Base-by-base conservation (phyloP, 192 early-diverging fungal genomes). In the Backusella sp. region DNA sequence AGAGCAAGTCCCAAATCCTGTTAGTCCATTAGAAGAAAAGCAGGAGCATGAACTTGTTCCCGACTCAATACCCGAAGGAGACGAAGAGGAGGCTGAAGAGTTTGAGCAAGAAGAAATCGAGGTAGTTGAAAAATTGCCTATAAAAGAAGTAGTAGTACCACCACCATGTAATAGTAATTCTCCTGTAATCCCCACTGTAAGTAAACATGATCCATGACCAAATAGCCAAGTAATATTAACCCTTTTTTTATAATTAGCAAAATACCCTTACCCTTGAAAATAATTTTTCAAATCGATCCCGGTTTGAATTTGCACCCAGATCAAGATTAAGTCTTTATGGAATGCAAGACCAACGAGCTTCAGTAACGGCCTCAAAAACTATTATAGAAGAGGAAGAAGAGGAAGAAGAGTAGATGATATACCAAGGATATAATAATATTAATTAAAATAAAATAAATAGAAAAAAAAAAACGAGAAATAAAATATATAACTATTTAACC, bases 351-450 rank as follows among this genome's bases (percentile, higher is more conserved):
- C 30, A 66, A n/a, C 62, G 74, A 46, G 35, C 62, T 39, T 32
- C 28, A 6, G 62, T 62, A 17, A 67, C 74, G 59, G 68, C 39
- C 9, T 36, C 53, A 39, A 81, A 77, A 66, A 56, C 73, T 21
- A 77, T 77, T 72, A 70, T 77, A 28, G 80, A 81, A 75, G 79
- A 80, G 65, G 80, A 81, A 49, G 80, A 81, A 35, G 80, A 81
- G 53, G 80, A 81, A 66, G 79, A 80, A 73, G 79, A 80, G 46
- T 76, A 68, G 23, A 28, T 62, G 56, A 28, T 62, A 62, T 62
- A 62, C 56, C 56, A 62, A 62, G 56, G 56, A 62, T 28, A 62
- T 62, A 62, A 62, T 62, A 62, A 62, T 62, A 28, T 28, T 62
- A 62, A 62, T 28, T 28, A 59, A 59, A 59, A 21, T 21, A 53